Evolutionary conservation across 2,329 filamentous ascomycete species (phyloP).

Genomic region (Aspergillus sclerotialis): DNA sequence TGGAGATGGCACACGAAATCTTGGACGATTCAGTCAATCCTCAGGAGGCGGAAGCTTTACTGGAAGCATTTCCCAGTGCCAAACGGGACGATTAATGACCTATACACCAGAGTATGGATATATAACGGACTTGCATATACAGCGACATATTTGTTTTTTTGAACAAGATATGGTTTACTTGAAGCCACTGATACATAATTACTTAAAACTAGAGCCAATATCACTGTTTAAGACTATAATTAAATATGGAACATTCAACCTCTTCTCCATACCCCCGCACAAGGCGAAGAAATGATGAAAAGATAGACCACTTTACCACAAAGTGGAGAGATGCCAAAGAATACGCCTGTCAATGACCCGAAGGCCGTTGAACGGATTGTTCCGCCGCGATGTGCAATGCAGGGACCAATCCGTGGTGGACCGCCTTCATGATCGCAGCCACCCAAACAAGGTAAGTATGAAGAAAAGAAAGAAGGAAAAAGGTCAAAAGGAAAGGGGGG

Average conservation of each 20-base stretch:
- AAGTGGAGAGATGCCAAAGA: slow-evolving; percentile 42
- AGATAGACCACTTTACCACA: slow-evolving; percentile 19
- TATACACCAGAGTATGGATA: neutral
- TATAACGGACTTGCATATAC: too few species aligned
- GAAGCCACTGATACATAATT: too few species aligned
- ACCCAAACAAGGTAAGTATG: slow-evolving; percentile 48
- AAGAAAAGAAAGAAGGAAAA: slow-evolving; percentile 38
- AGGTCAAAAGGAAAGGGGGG: slow-evolving; percentile 12
- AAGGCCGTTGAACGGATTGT: slow-evolving; percentile 43
- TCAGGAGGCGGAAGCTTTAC: slow-evolving; percentile 62
- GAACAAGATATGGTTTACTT: too few species aligned
- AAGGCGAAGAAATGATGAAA: slow-evolving; percentile 37
- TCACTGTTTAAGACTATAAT: too few species aligned
- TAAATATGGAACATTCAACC: slow-evolving; percentile 1
- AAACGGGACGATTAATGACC: slow-evolving; percentile 18
- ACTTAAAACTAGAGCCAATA: too few species aligned
- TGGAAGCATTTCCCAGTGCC: slow-evolving; percentile 38
- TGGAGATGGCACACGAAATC: slow-evolving; percentile 73
- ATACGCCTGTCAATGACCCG: slow-evolving; percentile 44
- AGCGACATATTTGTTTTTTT: too few species aligned
- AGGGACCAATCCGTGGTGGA: slow-evolving; percentile 43
- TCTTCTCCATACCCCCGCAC: slow-evolving; percentile 31
- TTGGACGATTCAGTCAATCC: slow-evolving; percentile 75
- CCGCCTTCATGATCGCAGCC: slow-evolving; percentile 41
- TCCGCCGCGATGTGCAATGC: slow-evolving; percentile 53